phyloP scores from a whole-genome alignment of 2,329 filamentous ascomycete species.

The Stagonosporopsis chrysanthemi region DNA sequence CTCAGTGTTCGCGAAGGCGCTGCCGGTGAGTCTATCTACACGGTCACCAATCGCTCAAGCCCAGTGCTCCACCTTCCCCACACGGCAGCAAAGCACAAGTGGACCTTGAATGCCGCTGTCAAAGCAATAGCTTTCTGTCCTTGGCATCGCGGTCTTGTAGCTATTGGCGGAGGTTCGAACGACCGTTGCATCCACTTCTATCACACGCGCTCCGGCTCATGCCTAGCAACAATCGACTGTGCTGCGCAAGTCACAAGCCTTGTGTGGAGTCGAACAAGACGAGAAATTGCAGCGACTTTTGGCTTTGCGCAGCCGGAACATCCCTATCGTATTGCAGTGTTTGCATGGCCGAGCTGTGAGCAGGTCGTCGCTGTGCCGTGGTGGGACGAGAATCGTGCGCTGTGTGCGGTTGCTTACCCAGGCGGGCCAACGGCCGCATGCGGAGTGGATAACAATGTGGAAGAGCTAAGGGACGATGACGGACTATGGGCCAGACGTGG shows the following conservation, averaged over 20 bases:
- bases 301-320: constrained; percentile 93
- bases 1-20: constrained; percentile 38
- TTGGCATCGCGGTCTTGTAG: constrained; percentile 86
- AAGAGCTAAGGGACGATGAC: constrained; percentile 56
- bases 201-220: constrained; percentile 82
- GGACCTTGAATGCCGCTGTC: constrained; percentile 84
- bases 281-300: constrained; percentile 92
- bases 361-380: constrained; percentile 86
- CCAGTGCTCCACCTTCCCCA: constrained; percentile 56
- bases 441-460: constrained; percentile 10
- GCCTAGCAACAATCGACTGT: constrained; percentile 88
- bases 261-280: constrained; percentile 84
- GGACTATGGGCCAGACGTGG: constrained; percentile 64
- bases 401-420: constrained; percentile 89
- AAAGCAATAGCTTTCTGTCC: constrained; percentile 98
- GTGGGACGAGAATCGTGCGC: constrained; percentile 78
- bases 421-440: constrained; percentile 59
- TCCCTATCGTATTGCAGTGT: constrained; percentile 86
- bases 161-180: constrained; percentile 91
- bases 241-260: constrained; percentile 92
- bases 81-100: constrained; percentile 72
- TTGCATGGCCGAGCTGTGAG: constrained; percentile 90
- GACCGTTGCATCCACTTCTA: constrained; percentile 97
- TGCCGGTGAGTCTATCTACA: constrained; percentile 44
- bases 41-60: constrained; percentile 42